A percentile compares a stretch with the other conserved stretches of the same genome.
Conservation (phyloP, 2,329 filamentous ascomycete species). For the Epichloe bromicola region DNA sequence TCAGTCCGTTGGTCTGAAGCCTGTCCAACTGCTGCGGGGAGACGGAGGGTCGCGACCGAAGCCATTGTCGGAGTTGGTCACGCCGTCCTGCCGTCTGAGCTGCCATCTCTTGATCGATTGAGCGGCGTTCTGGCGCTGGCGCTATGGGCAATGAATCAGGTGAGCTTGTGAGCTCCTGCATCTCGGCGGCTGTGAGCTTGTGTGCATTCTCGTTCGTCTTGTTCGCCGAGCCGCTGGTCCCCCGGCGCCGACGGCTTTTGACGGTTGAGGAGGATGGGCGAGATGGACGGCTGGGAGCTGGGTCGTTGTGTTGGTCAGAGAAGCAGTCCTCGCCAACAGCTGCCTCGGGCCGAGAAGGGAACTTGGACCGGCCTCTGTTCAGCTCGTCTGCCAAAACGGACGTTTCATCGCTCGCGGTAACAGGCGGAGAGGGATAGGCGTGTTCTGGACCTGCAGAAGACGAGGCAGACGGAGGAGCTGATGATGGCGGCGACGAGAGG, state of each 20-base stretch:
- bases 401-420: constrained; percentile 18
- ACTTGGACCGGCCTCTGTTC: constrained; percentile 5
- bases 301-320: not conserved
- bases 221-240: constrained; percentile 18
- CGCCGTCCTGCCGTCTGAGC: constrained; percentile 15
- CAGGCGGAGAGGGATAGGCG: constrained; percentile 6
- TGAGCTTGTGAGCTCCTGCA: constrained; percentile 42
- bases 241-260: constrained; percentile 11
- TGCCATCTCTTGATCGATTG: constrained; percentile 17
- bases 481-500: constrained; percentile 7
- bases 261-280: constrained; percentile 1
- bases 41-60: not conserved
- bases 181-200: constrained; percentile 44
- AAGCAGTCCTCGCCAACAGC: not conserved
- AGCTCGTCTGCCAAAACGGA: constrained; percentile 17
- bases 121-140: constrained; percentile 22
- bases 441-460: not conserved
- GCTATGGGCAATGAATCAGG: constrained; percentile 47
- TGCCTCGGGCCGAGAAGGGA: not conserved
- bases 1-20: constrained; percentile 13
- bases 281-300: not conserved
- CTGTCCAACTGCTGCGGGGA: not conserved
- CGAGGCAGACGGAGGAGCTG: constrained; percentile 1
- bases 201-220: constrained; percentile 31
- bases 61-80: constrained; percentile 8